Percentiles rank a stretch among this genome's conserved stretches.
Evolutionary conservation across 495 filamentous ascomycete genomes (phyloP).

Genomic region (Aspergillus nidulans): DNA sequence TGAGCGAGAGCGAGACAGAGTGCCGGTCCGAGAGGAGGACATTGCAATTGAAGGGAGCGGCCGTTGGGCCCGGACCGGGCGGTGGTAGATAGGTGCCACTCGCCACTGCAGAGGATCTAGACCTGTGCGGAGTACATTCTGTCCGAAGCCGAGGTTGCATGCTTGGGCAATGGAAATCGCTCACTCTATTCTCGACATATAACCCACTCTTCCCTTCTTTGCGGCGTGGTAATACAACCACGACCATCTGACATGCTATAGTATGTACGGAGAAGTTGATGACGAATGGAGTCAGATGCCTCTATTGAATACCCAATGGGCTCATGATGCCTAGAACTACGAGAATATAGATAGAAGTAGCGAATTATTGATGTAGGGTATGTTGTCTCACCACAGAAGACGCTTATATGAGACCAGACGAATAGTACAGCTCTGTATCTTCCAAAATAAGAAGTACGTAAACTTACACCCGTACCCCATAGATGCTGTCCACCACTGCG

Average conservation of each 20-base stretch:
- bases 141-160: background rate
- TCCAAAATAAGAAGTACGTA: too few species aligned
- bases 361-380: background rate
- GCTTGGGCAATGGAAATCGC: background rate
- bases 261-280: background rate
- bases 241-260: background rate
- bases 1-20: constrained; percentile 8
- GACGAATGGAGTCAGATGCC: background rate
- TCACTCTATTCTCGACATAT: background rate
- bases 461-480: too few species aligned
- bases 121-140: background rate
- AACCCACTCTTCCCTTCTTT: background rate
- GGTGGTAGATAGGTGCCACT: constrained; percentile 8
- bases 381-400: background rate
- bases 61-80: constrained; percentile 12
- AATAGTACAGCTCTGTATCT: background rate
- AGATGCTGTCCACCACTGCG: too few species aligned
- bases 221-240: too few species aligned
- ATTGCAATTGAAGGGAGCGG: constrained; percentile 10
- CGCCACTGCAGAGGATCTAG: background rate
- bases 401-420: background rate
- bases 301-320: background rate
- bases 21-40: constrained; percentile 18
- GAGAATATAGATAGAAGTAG: too few species aligned
- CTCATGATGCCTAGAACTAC: too few species aligned